Base-by-base conservation (phyloP, 73 alveolate genomes). In the Paramecium bursaria region DNA sequence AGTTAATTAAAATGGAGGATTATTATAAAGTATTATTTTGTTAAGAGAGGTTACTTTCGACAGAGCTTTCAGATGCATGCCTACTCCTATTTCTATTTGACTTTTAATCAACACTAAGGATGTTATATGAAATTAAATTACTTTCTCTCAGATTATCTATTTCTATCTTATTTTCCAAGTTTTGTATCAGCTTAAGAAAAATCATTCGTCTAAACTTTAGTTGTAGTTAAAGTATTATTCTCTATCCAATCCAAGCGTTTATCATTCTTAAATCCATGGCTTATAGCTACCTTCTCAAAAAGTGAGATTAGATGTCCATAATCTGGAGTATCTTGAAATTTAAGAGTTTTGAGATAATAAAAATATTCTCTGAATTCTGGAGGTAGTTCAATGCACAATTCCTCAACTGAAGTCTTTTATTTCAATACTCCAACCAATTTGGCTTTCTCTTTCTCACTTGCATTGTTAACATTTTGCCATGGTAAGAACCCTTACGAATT, bases 401-500 rank as follows among this genome's bases (percentile, higher is more conserved):
- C 50, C 51, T 95, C 99, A 49, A 95, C 44, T 6, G 96, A 86
- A 5, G 97, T 95, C 49, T 91, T 54, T 61, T 74, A 50, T 87
- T 95, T 95, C 93, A 86, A 85, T 31, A 93, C 95, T 87, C 86
- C 87, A 57, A 96, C 91, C 73, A 87, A 90, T 88, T 91, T 92
- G 85, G 94, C 91, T 74, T 96, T 96, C 50, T 96, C 98, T 57
- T 94, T 92, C 82, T 92, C 95, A 4, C 96, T 80, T 53, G 86
- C 86, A 0, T 97, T 98, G 82, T 89, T 77, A 87, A 91, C 86
- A 0, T 98, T 98, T 74, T 93, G 94, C 99, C 99, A 96, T 39
- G 99, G 99, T 51, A 90, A 57, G 50, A 74, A 61, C 14, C 73
- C 21, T 60, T 19, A n/a, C n/a, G n/a, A n/a, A n/a, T n/a, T n/a